Conservation (phyloP, 495 filamentous ascomycete genomes). For the Schizothecium vesticola region DNA sequence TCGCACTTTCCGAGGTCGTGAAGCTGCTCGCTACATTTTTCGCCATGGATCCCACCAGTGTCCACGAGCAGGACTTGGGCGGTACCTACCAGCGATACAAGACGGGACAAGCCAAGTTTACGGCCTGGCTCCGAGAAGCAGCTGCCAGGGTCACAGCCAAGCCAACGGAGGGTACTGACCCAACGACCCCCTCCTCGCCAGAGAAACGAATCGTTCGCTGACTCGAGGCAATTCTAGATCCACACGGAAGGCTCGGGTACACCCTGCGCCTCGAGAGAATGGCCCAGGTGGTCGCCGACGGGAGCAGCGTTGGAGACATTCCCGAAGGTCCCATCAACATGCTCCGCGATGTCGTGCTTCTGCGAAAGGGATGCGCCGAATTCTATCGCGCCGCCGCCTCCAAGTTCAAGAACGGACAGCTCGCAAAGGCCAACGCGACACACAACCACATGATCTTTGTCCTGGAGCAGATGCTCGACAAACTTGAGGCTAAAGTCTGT, state of each 20-base stretch:
- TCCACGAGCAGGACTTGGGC: not conserved
- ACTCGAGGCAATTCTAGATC: slow-evolving; percentile 9
- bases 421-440: slow-evolving; percentile 19
- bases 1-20: not conserved
- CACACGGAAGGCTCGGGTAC: slow-evolving; percentile 5
- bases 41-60: not conserved
- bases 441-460: slow-evolving; percentile 26
- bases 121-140: slow-evolving; percentile 24
- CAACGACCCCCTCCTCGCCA: not conserved
- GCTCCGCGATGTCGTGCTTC: slow-evolving; percentile 24
- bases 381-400: slow-evolving; percentile 19
- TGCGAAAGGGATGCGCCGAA: slow-evolving; percentile 24
- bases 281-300: slow-evolving; percentile 16
- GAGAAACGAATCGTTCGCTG: not conserved
- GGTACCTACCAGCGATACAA: slow-evolving; percentile 12
- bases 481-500: slow-evolving; percentile 14
- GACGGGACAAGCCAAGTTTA: slow-evolving; percentile 30
- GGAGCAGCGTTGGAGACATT: slow-evolving; percentile 18
- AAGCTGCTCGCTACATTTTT: not conserved
- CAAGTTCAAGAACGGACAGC: slow-evolving; percentile 10
- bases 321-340: slow-evolving; percentile 22
- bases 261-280: slow-evolving; percentile 17
- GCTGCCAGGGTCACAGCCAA: not conserved
- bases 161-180: not conserved
- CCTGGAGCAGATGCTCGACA: slow-evolving; percentile 22